These are phyloP conservation scores for Penicillium occitanis DNA, from an alignment of 2,329 filamentous ascomycete genomes.

Conservation along the genomic window DNA sequence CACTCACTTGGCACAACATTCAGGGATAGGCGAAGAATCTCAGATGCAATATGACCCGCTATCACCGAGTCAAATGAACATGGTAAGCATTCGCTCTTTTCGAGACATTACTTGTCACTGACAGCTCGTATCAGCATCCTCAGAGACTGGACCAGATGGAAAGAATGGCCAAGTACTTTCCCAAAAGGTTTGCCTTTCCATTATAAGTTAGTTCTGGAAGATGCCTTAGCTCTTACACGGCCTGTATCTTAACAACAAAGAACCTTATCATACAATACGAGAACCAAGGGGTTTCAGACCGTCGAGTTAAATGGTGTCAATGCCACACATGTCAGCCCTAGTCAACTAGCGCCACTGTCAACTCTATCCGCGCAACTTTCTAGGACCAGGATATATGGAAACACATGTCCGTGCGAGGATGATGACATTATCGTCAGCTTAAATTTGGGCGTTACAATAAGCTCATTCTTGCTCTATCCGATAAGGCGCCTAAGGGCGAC, in stretches of 20 bases:
- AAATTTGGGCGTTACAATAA: neutral
- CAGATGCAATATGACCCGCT: conserved; percentile 3
- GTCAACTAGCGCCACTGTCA: neutral
- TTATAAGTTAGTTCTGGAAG: neutral
- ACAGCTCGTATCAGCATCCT: neutral
- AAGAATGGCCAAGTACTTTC: conserved; percentile 11
- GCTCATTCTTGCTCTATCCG: neutral
- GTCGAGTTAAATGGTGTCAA: neutral
- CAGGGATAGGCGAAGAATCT: neutral
- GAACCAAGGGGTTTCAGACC: neutral
- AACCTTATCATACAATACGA: neutral
- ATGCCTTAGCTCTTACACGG: neutral
- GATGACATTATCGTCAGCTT: neutral
- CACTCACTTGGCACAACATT: neutral
- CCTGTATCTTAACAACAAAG: neutral
- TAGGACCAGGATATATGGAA: neutral
- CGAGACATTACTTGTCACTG: neutral
- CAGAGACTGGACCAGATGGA: conserved; percentile 8
- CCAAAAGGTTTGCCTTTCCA: conserved; percentile 7
- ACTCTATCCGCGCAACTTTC: neutral
- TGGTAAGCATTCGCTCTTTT: neutral
- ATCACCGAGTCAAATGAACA: neutral
- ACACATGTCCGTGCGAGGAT: neutral
- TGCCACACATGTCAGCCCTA: neutral
- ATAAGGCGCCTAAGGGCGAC: neutral